Percentiles rank a stretch among this genome's conserved stretches.
Conservation (phyloP, 2,329 filamentous ascomycete genomes). For the Neonectria coccinea region DNA sequence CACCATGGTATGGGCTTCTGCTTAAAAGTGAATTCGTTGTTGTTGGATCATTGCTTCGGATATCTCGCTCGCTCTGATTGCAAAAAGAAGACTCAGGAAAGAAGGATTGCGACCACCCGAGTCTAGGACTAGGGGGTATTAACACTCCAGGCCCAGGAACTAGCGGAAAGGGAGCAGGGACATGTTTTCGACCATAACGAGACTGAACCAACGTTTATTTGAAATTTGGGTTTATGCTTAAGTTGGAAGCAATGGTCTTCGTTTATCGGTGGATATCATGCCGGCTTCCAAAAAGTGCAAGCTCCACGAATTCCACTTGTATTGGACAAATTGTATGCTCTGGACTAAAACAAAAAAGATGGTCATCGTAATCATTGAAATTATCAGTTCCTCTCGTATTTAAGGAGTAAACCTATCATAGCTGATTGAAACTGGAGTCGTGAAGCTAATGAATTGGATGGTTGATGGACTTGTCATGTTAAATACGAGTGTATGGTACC, state of each 20-base stretch:
- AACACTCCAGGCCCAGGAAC: neutral
- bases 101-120: neutral
- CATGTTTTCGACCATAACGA: too few species aligned
- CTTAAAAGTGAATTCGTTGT: conserved; percentile 7
- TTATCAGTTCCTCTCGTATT: neutral
- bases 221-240: neutral
- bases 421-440: neutral
- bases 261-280: neutral
- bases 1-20: conserved; percentile 9
- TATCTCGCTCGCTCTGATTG: neutral
- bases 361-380: neutral
- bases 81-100: neutral
- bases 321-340: conserved; percentile 14
- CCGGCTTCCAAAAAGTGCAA: neutral
- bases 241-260: neutral
- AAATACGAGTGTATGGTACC: too few species aligned
- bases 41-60: neutral
- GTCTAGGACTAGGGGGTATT: neutral
- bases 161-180: neutral
- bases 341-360: neutral
- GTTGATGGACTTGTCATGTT: too few species aligned
- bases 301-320: conserved; percentile 13
- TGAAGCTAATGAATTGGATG: neutral
- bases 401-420: neutral
- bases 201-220: neutral